Evolutionary conservation across 2,329 filamentous ascomycete species (phyloP), one percentile per base, ranked within the genome.

Genomic region (Fulvia fulva): DNA sequence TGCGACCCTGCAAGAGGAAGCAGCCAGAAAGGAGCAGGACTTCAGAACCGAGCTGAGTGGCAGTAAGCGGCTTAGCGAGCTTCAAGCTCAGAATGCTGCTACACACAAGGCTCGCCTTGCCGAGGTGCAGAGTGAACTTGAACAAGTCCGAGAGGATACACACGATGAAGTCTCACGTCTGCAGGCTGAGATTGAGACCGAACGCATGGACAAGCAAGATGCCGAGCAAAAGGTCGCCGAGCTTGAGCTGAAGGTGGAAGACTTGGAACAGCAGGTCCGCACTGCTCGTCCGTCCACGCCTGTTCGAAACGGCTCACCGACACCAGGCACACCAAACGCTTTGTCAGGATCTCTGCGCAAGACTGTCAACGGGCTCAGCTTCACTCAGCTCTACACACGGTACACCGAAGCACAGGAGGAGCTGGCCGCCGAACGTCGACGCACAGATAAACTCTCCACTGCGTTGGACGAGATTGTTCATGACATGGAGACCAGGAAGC

Each of bases 41-140:
- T 95, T 94, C 79, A 86, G 88, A 66, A 87, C 92, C 56, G 92
- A 97, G 71, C 80, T 96, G 7, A 91, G 95, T 63, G 88, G 88
- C 62, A 86, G 89, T 25, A 86, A 85, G 58, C 85, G 94, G 46
- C 81, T 99, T 21, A 89, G 91, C 2, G 88, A 96, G 62, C 82
- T 95, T 70, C 90, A 90, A 64, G 83, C 90, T 58, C 87, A 92
- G 68, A 86, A 89, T 54, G 86, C 88, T 30, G 81, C 87, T 57
- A 90, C 88, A 14, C 85, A 89, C 66, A 85, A 86, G 70, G 83
- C 85, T 58, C 84, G 88, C 51, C 77, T 91, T 14, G 83, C 86
- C 59, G 87, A 91, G 51, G 80, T 92, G 25, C 86, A 90, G 69
- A 78, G 79, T 14, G 77, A 80, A 41, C 68, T 87, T 6, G 84